Base-by-base conservation (phyloP, 1,284 basidiomycete genomes). In the Pyrrhoderma lamaoense region DNA sequence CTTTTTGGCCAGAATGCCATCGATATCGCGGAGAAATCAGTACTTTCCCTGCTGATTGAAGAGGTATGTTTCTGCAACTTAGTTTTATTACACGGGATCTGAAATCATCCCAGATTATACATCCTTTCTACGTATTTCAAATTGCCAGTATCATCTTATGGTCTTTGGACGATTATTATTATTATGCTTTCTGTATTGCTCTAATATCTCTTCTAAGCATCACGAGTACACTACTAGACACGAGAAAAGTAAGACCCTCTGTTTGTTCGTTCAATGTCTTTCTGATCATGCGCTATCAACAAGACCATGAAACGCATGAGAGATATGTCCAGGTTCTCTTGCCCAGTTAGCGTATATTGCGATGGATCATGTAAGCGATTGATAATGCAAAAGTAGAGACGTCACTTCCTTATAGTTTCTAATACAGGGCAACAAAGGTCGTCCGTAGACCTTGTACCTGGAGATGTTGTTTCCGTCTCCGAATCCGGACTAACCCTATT, bases 121-220 rank as follows among this genome's bases (percentile, higher is more conserved):
- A 97, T 64, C 93, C 93, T 0, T 97, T 97, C 69, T 97, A 96
- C 64, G 88, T 99, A 52, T 99, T 99, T 67, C 96, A 99, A 76
- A 87, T 99, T 58, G 93, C 93, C 45, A 96, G 93, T 56, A 90
- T 99, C 59, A 70, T 91, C 21, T 71, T 99, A 8, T 99, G 96
- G 96, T 88, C 87, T 2, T 61, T 98, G 51, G 96, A 99, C 61
- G 80, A 98, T 63, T 94, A 97, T 63, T 95, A 89, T 65, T 97
- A 96, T 64, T 99, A 99, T 65, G 96, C 95, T 2, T 95, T 95
- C 60, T 98, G 94, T 61, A 99, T 99, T 59, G 92, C 86, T 35
- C 71, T 95, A 48, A 99, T 99, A 61, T 95, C 92, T 39, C 70
- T 87, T 22, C 74, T 88, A 51, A 96, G 90, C 61, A 89, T 99